Percentiles rank a stretch among this genome's conserved stretches.
These are phyloP conservation scores for Austropuccinia psidii DNA, from an alignment of 1,284 basidiomycete genomes.

Conservation along the genomic window DNA sequence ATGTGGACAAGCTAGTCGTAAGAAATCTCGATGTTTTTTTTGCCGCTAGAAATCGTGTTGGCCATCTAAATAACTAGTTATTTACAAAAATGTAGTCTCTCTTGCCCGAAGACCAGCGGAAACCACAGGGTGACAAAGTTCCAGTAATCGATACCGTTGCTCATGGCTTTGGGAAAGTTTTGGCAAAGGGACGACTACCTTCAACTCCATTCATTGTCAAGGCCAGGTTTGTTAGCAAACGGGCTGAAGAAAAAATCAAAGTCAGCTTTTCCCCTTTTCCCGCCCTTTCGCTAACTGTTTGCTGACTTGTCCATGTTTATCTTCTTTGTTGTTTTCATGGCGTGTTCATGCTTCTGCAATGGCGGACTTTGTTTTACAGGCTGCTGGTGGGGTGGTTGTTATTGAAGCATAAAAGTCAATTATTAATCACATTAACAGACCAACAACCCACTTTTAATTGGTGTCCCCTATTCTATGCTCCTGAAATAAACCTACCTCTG, in stretches of 20 bases:
- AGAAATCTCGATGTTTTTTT: slow-evolving; percentile 37
- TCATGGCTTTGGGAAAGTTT: slow-evolving; percentile 82
- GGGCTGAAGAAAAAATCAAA: slow-evolving; percentile 67
- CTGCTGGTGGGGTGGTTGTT: slow-evolving; percentile 34
- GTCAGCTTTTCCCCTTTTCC: slow-evolving; percentile 47
- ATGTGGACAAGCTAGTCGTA: slow-evolving; percentile 72
- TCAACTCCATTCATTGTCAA: slow-evolving; percentile 83
- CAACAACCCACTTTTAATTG: too few species aligned
- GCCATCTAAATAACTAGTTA: too few species aligned
- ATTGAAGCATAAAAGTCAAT: slow-evolving; percentile 27
- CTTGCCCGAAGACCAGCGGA: slow-evolving; percentile 41
- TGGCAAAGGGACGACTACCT: slow-evolving; percentile 66
- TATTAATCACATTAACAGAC: too few species aligned
- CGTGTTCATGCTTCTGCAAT: neutral
- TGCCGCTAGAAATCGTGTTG: neutral
- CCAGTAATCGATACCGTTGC: slow-evolving; percentile 82
- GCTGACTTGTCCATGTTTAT: neutral
- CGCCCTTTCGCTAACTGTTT: neutral
- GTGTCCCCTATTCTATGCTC: too few species aligned
- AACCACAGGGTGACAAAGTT: slow-evolving; percentile 62
- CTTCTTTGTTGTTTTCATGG: neutral
- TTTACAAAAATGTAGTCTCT: neutral
- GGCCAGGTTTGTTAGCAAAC: slow-evolving; percentile 81
- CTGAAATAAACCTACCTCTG: too few species aligned
- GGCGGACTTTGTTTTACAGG: neutral